These are phyloP conservation scores for Withania somnifera DNA, from an alignment of 305 asterid genomes.

Conservation along the genomic window DNA sequence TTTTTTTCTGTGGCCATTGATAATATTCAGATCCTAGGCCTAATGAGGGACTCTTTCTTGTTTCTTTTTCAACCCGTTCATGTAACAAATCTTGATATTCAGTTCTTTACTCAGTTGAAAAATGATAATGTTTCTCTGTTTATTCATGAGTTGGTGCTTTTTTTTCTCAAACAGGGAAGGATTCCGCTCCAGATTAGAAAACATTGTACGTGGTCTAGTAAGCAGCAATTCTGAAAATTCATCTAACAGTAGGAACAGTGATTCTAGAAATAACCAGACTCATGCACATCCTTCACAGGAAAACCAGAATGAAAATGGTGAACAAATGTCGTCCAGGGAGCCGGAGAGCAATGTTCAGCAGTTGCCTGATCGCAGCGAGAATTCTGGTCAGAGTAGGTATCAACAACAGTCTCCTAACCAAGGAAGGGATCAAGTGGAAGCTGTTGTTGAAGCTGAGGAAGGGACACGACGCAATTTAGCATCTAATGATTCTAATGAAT, in stretches of 20 bases:
- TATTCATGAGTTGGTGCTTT: background rate
- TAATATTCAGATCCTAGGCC: background rate
- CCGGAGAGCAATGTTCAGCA: constrained; percentile 30
- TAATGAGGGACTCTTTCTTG: background rate
- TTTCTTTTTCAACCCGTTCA: background rate
- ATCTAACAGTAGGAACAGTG: constrained; percentile 22
- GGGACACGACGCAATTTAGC: constrained; percentile 23
- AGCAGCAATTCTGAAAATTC: constrained; percentile 49
- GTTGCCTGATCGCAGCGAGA: constrained; percentile 26
- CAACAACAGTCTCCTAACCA: constrained; percentile 28
- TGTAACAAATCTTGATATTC: background rate
- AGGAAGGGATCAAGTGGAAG: constrained; percentile 37
- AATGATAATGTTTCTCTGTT: background rate
- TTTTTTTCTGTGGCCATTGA: background rate
- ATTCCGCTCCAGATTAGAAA: constrained; percentile 66
- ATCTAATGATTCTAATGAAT: constrained; percentile 27
- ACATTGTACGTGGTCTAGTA: constrained; percentile 54
- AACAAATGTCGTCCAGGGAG: constrained; percentile 19
- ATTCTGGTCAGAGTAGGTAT: constrained; percentile 25
- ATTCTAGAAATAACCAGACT: constrained; percentile 37
- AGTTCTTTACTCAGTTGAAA: background rate
- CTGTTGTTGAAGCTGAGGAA: constrained; percentile 33
- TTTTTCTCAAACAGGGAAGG: constrained; percentile 55
- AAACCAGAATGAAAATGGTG: constrained; percentile 36
- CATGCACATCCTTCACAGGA: constrained; percentile 37